Evolutionary conservation across 768 basidiomycete species (phyloP).

Genomic region (Suillus lakei): DNA sequence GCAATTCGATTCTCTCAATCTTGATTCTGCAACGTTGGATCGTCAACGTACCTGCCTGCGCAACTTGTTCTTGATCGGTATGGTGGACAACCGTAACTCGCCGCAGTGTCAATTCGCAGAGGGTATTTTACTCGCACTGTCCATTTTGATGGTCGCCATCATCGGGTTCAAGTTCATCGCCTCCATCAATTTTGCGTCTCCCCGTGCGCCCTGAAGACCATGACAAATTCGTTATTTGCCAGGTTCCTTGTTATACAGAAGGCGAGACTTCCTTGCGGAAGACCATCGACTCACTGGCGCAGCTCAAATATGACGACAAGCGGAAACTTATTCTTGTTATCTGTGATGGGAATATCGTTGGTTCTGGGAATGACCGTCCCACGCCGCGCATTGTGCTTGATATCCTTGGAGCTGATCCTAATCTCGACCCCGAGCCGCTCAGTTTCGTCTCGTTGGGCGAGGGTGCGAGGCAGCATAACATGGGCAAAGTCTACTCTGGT

Average conservation of each 20-base stretch:
- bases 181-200: slow-evolving; percentile 80
- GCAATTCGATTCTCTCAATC: slow-evolving; percentile 59
- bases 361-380: slow-evolving; percentile 94
- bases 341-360: slow-evolving; percentile 98
- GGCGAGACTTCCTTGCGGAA: slow-evolving; percentile 82
- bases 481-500: slow-evolving; percentile 97
- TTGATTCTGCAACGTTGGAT: slow-evolving; percentile 63
- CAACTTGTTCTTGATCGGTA: slow-evolving; percentile 91
- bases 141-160: slow-evolving; percentile 90
- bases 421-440: slow-evolving; percentile 91
- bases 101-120: slow-evolving; percentile 90
- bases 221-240: slow-evolving; percentile 97
- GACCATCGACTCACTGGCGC: slow-evolving; percentile 93
- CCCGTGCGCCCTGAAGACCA: slow-evolving; percentile 92
- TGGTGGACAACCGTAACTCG: slow-evolving; percentile 90
- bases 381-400: slow-evolving; percentile 97
- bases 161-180: slow-evolving; percentile 97
- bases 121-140: slow-evolving; percentile 89
- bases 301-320: slow-evolving; percentile 98
- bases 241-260: slow-evolving; percentile 99
- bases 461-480: slow-evolving; percentile 95
- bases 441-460: slow-evolving; percentile 94
- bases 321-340: slow-evolving; percentile 92
- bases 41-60: slow-evolving; percentile 88
- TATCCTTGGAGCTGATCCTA: slow-evolving; percentile 93